A percentile compares a stretch with the other conserved stretches of the same genome.
These are phyloP conservation scores for Rutstroemia sp. DNA, from an alignment of 2,329 filamentous ascomycete genomes.

Conservation along the genomic window DNA sequence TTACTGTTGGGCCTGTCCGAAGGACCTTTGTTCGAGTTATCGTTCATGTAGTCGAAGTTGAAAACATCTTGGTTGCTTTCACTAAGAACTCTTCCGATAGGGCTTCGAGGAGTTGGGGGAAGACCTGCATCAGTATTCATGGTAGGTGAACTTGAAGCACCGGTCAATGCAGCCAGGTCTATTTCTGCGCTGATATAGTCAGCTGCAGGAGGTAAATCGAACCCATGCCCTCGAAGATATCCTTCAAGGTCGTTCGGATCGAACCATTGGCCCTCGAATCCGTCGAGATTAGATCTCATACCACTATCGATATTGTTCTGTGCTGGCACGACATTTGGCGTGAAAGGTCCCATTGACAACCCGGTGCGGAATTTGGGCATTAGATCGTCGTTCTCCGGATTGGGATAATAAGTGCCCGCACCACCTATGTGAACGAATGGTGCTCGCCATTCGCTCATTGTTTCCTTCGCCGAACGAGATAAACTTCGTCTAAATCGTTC, in stretches of 20 bases:
- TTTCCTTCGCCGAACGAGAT: constrained; percentile 27
- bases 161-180: constrained; percentile 26
- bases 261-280: constrained; percentile 68
- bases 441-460: constrained; percentile 49
- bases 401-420: constrained; percentile 56
- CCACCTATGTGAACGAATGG: constrained; percentile 62
- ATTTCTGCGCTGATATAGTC: constrained; percentile 56
- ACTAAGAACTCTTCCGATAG: constrained; percentile 4
- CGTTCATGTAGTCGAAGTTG: background rate
- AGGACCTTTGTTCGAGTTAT: background rate
- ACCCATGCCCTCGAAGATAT: constrained; percentile 58
- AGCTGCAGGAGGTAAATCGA: constrained; percentile 51
- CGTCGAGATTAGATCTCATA: constrained; percentile 48
- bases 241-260: constrained; percentile 70
- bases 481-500: constrained; percentile 32
- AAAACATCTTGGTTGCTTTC: background rate
- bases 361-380: constrained; percentile 28
- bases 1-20: background rate
- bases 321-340: constrained; percentile 32
- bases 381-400: constrained; percentile 17
- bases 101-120: constrained; percentile 20
- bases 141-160: constrained; percentile 7
- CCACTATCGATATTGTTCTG: constrained; percentile 39
- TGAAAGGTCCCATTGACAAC: constrained; percentile 44
- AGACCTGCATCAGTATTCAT: constrained; percentile 13